Percentiles rank a stretch among this genome's conserved stretches.
These are phyloP conservation scores for Fonsecaea pugnacius DNA, from an alignment of 2,329 filamentous ascomycete genomes.

Conservation along the genomic window DNA sequence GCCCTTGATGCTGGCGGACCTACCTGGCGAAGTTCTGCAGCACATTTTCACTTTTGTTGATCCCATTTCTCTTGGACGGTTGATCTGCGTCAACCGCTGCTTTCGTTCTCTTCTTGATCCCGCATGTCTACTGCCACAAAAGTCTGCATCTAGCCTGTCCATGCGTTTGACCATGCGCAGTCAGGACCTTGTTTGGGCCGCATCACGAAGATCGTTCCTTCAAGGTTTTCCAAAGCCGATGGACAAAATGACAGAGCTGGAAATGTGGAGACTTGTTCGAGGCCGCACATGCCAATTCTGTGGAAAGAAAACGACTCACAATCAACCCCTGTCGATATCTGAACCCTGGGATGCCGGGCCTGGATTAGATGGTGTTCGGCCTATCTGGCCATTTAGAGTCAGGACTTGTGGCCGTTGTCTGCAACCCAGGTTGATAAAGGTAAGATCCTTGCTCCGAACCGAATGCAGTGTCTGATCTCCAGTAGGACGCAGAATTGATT, in stretches of 20 bases:
- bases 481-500: constrained; percentile 71
- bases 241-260: constrained; percentile 66
- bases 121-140: constrained; percentile 44
- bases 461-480: constrained; percentile 37
- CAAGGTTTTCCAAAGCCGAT: constrained; percentile 72
- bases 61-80: constrained; percentile 65
- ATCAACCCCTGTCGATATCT: constrained; percentile 33
- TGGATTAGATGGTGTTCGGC: constrained; percentile 62
- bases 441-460: constrained; percentile 48
- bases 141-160: constrained; percentile 41
- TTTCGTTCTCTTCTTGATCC: constrained; percentile 67
- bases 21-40: constrained; percentile 65
- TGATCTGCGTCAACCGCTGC: constrained; percentile 69
- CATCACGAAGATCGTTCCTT: constrained; percentile 68
- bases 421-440: constrained; percentile 64
- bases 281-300: constrained; percentile 71
- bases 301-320: constrained; percentile 45
- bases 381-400: constrained; percentile 73
- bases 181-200: constrained; percentile 72
- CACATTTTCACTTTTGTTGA: constrained; percentile 69
- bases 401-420: constrained; percentile 71
- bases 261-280: constrained; percentile 75
- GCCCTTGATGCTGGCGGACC: constrained; percentile 18
- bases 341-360: constrained; percentile 64
- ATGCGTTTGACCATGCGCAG: constrained; percentile 47